Base-by-base conservation (phyloP, 176 grass and related monocot species). In the Stipa capillata region DNA sequence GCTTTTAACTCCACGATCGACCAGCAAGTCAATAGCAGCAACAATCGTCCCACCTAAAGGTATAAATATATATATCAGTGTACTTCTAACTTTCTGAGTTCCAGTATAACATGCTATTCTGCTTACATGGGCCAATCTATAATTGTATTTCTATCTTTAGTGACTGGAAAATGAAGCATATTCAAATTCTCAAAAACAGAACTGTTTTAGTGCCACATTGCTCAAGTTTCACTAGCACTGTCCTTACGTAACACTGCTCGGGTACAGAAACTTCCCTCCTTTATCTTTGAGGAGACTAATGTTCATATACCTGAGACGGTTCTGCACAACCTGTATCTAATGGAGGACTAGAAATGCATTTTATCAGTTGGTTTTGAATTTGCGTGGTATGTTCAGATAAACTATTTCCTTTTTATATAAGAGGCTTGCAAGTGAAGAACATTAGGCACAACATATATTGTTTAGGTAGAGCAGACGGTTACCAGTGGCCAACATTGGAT, bases 401-500 rank as follows among this genome's bases (percentile, higher is more conserved):
- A 32, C 65, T 13, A 14, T 39, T 33, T 34, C 6, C 48, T 28
- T 23, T 11, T 34, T 73, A 49, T 7, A 48, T 8, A 48, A 25
- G 18, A 37, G 4, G 28, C 45, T 62, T 25, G 1, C 21, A 62
- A 7, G 2, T 14, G 8, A 82, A 72, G 63, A 76, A 69, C 1
- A 5, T 9, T 61, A 75, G 35, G 35, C 33, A 69, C 27, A 21
- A 78, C 20, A 69, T 6, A 62, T 53, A 34, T 36, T 62, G 34
- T 80, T 75, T 54, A 80, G 29, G 17, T 52, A 86, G 24, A 78
- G 33, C 3, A 51, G 52, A 82, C 75, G 35, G 37, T 63, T 91
- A 99, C 92, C 92, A 8, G 96, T 99, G 35, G 96, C 96, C 35
- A 99, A 81, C 96, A 99, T 95, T 66, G 96, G 96, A 80, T 99